A percentile compares a stretch with the other conserved stretches of the same genome.
phyloP scores from a whole-genome alignment of 495 filamentous ascomycete genomes.

The Penicillium diatomitis region DNA sequence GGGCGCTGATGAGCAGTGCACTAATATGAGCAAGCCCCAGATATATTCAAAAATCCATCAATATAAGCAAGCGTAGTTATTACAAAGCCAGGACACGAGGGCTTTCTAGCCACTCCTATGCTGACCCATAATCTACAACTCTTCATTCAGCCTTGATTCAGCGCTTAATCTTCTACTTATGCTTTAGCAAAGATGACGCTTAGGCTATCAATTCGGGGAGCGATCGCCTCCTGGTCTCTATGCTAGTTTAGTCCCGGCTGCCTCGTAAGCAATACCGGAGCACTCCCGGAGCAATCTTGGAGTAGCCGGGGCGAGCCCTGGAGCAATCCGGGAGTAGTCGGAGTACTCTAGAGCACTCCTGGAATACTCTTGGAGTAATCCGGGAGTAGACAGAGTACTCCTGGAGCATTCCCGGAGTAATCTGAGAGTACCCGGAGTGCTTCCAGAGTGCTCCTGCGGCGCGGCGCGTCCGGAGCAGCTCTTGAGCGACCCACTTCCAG shows the following conservation, averaged over 20 bases:
- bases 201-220: not conserved
- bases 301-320: not conserved
- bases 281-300: not conserved
- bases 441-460: not conserved
- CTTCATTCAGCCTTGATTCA: not conserved
- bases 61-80: not conserved
- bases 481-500: not conserved
- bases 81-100: not conserved
- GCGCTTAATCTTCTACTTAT: not conserved
- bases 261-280: not conserved
- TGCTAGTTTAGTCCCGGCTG: not conserved
- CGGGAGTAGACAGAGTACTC: not conserved
- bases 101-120: not conserved
- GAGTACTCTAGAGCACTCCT: not conserved
- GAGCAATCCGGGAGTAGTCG: not conserved
- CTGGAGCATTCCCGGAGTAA: not conserved
- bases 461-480: not conserved
- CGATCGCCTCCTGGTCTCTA: not conserved
- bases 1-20: not conserved
- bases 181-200: not conserved
- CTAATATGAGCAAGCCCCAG: not conserved
- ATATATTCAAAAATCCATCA: not conserved
- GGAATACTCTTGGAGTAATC: not conserved
- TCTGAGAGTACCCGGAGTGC: not conserved
- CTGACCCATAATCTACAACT: not conserved